A percentile compares a stretch with the other conserved stretches of the same genome.
Evolutionary conservation across 108 stramenopile genomes (phyloP).

Genomic region (Phaeodactylum tricornutum): DNA sequence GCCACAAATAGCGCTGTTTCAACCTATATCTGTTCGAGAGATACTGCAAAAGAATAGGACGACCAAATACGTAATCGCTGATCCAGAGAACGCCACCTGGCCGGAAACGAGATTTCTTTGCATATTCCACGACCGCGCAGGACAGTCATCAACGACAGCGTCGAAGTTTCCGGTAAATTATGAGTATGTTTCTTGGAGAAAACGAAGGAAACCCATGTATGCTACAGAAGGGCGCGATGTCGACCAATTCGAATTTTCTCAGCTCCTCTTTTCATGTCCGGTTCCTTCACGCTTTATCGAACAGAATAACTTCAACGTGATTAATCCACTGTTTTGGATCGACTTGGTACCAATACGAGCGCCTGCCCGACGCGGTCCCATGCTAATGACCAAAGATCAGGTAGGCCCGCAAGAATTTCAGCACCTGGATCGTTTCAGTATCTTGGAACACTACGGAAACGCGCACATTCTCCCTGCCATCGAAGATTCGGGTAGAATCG

Average conservation of each 20-base stretch:
- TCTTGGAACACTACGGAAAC: too few species aligned
- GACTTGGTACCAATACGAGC: slow-evolving; percentile 60
- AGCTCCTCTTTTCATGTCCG: slow-evolving; percentile 40
- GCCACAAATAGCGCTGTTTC: slow-evolving; percentile 57
- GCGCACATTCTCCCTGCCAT: slow-evolving; percentile 34
- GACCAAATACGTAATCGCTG: not conserved
- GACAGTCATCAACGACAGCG: slow-evolving; percentile 14
- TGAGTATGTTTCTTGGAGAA: slow-evolving; percentile 56
- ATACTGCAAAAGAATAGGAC: not conserved
- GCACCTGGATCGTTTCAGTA: not conserved
- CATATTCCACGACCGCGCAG: slow-evolving; percentile 4
- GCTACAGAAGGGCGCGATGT: slow-evolving; percentile 19
- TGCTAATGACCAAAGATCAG: not conserved
- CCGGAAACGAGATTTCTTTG: slow-evolving; percentile 23
- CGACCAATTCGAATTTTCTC: slow-evolving; percentile 8
- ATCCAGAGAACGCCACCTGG: not conserved
- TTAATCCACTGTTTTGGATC: slow-evolving; percentile 25
- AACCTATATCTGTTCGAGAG: slow-evolving; percentile 23
- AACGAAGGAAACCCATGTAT: slow-evolving; percentile 25
- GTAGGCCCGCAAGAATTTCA: slow-evolving; percentile 2
- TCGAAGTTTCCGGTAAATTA: slow-evolving; percentile 57
- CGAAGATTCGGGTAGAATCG: slow-evolving; percentile 58
- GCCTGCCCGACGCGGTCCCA: slow-evolving; percentile 18
- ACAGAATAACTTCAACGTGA: slow-evolving; percentile 15
- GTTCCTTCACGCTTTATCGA: slow-evolving; percentile 33